A percentile compares a stretch with the other conserved stretches of the same genome.
phyloP scores from a whole-genome alignment of 192 early-diverging fungal species.

The Diversispora epigaea region DNA sequence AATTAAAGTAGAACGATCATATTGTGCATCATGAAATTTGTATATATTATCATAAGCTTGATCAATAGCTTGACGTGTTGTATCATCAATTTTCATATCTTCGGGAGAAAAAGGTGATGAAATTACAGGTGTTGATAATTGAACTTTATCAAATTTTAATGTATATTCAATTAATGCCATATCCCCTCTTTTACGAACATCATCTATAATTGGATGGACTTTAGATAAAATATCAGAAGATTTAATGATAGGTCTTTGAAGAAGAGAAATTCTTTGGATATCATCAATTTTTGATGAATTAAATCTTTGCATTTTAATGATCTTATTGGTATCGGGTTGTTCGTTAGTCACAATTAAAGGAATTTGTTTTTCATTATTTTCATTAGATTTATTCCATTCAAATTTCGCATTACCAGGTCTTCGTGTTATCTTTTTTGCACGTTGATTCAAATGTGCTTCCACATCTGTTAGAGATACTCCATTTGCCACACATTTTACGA shows the following conservation, averaged over 20 bases:
- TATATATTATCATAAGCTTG: conserved; percentile 91
- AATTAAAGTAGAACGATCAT: conserved; percentile 61
- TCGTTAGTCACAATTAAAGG: conserved; percentile 15
- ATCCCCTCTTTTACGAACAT: conserved; percentile 83
- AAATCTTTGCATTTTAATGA: conserved; percentile 77
- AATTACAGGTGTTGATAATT: conserved; percentile 69
- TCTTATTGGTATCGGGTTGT: conserved; percentile 36
- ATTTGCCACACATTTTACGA: conserved; percentile 79
- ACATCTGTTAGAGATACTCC: conserved; percentile 85
- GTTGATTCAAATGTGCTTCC: conserved; percentile 80
- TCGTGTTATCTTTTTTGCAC: conserved; percentile 81
- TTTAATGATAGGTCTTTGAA: conserved; percentile 90
- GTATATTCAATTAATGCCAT: conserved; percentile 82
- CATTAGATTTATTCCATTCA: conserved; percentile 50
- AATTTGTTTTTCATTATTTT: neutral
- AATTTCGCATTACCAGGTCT: conserved; percentile 95
- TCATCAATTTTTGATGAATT: conserved; percentile 49
- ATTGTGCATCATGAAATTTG: conserved; percentile 92
- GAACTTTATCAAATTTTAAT: conserved; percentile 85
- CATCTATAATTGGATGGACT: conserved; percentile 88
- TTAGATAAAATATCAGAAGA: conserved; percentile 83
- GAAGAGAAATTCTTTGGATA: conserved; percentile 58
- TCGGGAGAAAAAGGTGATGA: conserved; percentile 79
- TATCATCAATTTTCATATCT: conserved; percentile 53
- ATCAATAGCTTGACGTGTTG: conserved; percentile 85